Percentiles rank a stretch among this genome's conserved stretches.
These are phyloP conservation scores for Quercus phellos DNA, from an alignment of 331 rosid genomes.

Conservation along the genomic window DNA sequence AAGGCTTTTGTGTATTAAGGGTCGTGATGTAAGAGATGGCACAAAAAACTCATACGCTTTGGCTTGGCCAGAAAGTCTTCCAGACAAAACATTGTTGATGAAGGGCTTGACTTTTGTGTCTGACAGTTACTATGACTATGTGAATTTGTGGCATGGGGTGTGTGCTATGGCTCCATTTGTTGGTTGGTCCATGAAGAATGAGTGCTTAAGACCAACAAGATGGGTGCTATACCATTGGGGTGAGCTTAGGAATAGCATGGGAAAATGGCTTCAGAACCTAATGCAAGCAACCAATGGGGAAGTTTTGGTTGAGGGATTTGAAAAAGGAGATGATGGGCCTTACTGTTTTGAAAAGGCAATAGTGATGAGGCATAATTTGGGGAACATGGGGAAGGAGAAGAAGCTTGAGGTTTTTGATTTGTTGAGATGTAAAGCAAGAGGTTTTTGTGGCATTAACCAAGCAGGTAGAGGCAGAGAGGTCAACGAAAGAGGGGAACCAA, in stretches of 20 bases:
- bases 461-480: constrained; percentile 19
- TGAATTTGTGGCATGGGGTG: constrained; percentile 26
- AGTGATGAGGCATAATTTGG: constrained; percentile 35
- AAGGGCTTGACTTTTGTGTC: constrained; percentile 24
- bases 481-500: constrained; percentile 20
- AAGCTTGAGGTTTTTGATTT: constrained; percentile 19
- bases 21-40: constrained; percentile 21
- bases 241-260: constrained; percentile 25
- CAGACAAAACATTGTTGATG: constrained; percentile 13
- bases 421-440: constrained; percentile 32
- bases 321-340: constrained; percentile 11
- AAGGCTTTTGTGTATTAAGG: constrained; percentile 21
- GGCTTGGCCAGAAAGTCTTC: constrained; percentile 28
- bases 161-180: constrained; percentile 28
- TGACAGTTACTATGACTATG: constrained; percentile 27
- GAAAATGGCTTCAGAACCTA: constrained; percentile 24
- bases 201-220: constrained; percentile 19
- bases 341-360: constrained; percentile 31
- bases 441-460: constrained; percentile 16
- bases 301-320: constrained; percentile 5
- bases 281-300: constrained; percentile 20
- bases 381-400: constrained; percentile 27
- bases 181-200: constrained; percentile 23
- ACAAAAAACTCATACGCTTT: constrained; percentile 25
- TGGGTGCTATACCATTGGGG: constrained; percentile 33